A percentile compares a stretch with the other conserved stretches of the same genome.
Evolutionary conservation across 352 stramenopile genomes (phyloP).

Genomic region (Phytophthora colocasiae): DNA sequence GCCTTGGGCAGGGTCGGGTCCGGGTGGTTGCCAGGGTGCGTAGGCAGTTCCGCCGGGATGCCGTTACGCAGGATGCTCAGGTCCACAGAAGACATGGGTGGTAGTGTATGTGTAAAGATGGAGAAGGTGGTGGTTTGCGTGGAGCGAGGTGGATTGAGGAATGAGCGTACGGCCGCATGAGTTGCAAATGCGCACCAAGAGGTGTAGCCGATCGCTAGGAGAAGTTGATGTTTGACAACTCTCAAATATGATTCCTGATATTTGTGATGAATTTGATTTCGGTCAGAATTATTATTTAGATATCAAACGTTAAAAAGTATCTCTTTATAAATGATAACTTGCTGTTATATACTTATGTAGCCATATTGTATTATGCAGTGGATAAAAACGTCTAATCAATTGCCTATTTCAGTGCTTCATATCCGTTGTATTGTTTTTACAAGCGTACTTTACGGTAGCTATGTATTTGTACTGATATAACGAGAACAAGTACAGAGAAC

Average conservation of each 20-base stretch:
- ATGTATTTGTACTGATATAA: neutral
- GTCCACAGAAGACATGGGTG: conserved; percentile 49
- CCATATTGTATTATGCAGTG: neutral
- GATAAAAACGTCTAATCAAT: conserved; percentile 25
- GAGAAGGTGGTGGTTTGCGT: conserved; percentile 13
- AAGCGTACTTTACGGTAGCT: neutral
- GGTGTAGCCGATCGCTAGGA: conserved; percentile 18
- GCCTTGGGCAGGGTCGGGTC: conserved; percentile 61
- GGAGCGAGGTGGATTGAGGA: conserved; percentile 25
- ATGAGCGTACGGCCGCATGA: conserved; percentile 19
- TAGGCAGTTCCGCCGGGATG: conserved; percentile 55
- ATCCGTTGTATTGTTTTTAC: neutral
- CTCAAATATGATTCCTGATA: neutral
- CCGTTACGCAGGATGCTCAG: conserved; percentile 56
- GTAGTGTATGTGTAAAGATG: neutral
- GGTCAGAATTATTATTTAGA: neutral
- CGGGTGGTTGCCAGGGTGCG: conserved; percentile 62
- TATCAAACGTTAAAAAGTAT: no score
- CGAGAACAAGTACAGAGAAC: neutral
- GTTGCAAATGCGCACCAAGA: conserved; percentile 20
- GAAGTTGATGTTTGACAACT: conserved; percentile 27
- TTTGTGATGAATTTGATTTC: neutral
- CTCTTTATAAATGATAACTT: neutral
- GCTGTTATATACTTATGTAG: neutral
- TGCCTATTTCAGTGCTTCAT: conserved; percentile 21